Evolutionary conservation across 2,329 filamentous ascomycete genomes (phyloP).

Genomic region (Calcarisporium arbuscula): DNA sequence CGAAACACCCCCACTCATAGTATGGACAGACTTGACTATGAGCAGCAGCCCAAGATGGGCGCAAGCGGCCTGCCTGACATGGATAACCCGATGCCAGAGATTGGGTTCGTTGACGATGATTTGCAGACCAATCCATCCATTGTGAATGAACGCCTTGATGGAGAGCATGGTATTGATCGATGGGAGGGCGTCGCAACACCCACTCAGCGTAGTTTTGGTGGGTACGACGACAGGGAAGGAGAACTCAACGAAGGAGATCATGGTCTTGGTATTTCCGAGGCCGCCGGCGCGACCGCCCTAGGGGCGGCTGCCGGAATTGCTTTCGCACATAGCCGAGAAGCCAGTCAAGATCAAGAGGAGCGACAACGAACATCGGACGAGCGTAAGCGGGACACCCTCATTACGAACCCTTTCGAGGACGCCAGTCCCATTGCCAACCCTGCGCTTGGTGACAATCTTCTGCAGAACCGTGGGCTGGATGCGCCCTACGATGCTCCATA

Average conservation of each 20-base stretch:
- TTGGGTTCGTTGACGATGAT: conserved; percentile 63
- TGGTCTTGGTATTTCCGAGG: conserved; percentile 42
- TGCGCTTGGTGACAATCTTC: conserved; percentile 43
- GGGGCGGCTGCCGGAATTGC: conserved; percentile 43
- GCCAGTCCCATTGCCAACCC: conserved; percentile 56
- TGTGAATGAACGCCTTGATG: conserved; percentile 66
- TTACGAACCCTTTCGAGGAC: conserved; percentile 63
- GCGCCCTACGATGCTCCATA: conserved; percentile 37
- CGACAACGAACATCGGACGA: conserved; percentile 58
- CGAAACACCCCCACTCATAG: conserved; percentile 53
- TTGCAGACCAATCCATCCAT: conserved; percentile 80
- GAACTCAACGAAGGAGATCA: conserved; percentile 22
- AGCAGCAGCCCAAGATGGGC: conserved; percentile 51
- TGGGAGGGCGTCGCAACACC: conserved; percentile 54
- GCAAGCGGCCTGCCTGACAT: conserved; percentile 64
- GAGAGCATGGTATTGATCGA: conserved; percentile 32
- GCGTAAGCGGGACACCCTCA: conserved; percentile 57
- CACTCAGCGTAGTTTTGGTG: conserved; percentile 21
- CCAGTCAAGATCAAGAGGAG: conserved; percentile 55
- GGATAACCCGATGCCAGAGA: conserved; percentile 68
- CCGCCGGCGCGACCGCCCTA: conserved; percentile 47
- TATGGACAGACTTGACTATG: conserved; percentile 49
- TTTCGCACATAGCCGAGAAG: conserved; percentile 43
- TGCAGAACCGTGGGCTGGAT: conserved; percentile 32
- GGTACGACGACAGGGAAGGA: conserved; percentile 23